Evolutionary conservation across 2,329 filamentous ascomycete species (phyloP), one percentile per base, ranked within the genome.

Genomic region (Scolecobasidium constrictum): DNA sequence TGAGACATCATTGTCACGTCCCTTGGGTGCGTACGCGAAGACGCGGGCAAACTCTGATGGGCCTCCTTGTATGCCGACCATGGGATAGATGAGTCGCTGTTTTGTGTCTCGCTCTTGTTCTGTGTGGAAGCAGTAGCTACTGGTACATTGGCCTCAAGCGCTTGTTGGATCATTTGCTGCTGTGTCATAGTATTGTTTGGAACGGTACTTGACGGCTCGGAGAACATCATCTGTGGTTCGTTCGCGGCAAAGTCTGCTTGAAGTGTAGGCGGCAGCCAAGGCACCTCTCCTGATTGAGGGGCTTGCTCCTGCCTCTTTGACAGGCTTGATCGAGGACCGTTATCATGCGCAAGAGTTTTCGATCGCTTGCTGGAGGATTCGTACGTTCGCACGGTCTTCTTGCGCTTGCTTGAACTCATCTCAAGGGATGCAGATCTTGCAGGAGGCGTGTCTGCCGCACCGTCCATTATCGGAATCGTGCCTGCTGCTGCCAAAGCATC

Each of bases 141-240:
- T 12, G 22, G 31, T 21, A 17, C 13, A 26, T 42, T 36, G 3
- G 34, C 34, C 12, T 15, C 31, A n/a, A 42, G 36, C 12, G 40
- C 40, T 38, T 39, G 19, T 20, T 44, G 31, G 2, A 44, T 11
- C 12, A 44, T 18, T 5, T 22, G 35, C 35, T 39, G 35, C 35
- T 44, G 42, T 13, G 35, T 44, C 23, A 39, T 33, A 6, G 42
- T 38, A 21, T 38, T 44, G 23, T 44, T 35, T 7, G 42, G 42
- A 26, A 44, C n/a, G 5, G 42, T 44, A 23, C 42, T 44, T 20
- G 42, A 38, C 17, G 18, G 31, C 21, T 39, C 37, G 5, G 42
- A 34, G 36, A 44, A 44, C 42, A 44, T 38, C 5, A 34, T 22
- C 12, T 21, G 18, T 31, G 42, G 42, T 13, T 44, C 19, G 35